Evolutionary conservation across 768 basidiomycete species (phyloP).

Genomic region (Tulasnella sp.): DNA sequence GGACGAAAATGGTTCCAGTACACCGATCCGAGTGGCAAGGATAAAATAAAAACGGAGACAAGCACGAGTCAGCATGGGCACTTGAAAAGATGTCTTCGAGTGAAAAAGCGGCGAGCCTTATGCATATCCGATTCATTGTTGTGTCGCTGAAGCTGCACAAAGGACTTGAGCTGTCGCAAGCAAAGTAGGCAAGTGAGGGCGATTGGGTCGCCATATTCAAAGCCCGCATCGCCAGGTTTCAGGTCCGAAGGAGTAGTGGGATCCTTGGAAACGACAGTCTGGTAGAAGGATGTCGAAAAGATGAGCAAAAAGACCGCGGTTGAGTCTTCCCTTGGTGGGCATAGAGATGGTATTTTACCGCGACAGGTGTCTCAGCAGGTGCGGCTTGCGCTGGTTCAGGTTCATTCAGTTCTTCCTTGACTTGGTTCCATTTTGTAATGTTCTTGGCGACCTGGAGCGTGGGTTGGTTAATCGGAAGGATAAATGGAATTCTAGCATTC

Average conservation of each 20-base stretch:
- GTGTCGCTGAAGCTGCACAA: constrained; percentile 81
- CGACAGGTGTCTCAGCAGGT: constrained; percentile 26
- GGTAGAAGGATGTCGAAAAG: constrained; percentile 11
- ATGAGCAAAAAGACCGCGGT: constrained; percentile 5
- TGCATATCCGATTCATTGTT: constrained; percentile 92
- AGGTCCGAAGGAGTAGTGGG: constrained; percentile 17
- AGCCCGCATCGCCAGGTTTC: constrained; percentile 44
- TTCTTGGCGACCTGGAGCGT: constrained; percentile 65
- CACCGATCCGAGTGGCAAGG: background rate
- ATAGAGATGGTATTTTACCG: constrained; percentile 5
- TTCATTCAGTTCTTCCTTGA: constrained; percentile 75
- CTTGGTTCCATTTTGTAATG: constrained; percentile 96
- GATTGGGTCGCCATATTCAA: constrained; percentile 72
- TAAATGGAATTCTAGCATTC: background rate
- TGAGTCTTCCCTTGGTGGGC: background rate
- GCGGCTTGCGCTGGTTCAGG: constrained; percentile 28
- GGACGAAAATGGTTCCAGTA: background rate
- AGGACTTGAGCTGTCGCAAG: constrained; percentile 81
- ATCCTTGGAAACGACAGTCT: constrained; percentile 2
- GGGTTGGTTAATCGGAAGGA: constrained; percentile 6
- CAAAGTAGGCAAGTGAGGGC: constrained; percentile 83
- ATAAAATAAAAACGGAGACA: constrained; percentile 25
- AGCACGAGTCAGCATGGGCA: constrained; percentile 30
- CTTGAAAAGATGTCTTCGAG: constrained; percentile 23
- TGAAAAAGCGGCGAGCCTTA: constrained; percentile 55